Percentiles rank a stretch among this genome's conserved stretches.
Evolutionary conservation across 2,329 filamentous ascomycete genomes (phyloP).

Genomic region (Pestalotiopsis sp.): DNA sequence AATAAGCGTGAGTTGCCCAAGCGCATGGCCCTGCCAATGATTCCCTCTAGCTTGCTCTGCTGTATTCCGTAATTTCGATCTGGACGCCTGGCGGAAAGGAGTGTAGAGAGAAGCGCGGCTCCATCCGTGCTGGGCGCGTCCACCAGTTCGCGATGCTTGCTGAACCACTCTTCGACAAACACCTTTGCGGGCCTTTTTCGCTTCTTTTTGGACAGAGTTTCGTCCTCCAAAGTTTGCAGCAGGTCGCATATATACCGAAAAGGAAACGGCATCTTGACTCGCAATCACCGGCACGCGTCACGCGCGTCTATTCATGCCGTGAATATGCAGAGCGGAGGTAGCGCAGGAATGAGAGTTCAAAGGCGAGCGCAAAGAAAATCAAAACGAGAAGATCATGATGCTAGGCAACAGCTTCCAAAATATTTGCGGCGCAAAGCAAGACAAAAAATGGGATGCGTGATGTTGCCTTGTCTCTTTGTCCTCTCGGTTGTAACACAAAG

Average conservation of each 20-base stretch:
- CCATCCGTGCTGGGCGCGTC: slow-evolving; percentile 58
- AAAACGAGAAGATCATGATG: background rate
- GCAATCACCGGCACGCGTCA: background rate
- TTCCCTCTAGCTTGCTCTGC: slow-evolving; percentile 60
- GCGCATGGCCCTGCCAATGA: slow-evolving; percentile 68
- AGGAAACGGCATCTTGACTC: slow-evolving; percentile 51
- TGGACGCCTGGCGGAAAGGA: slow-evolving; percentile 75
- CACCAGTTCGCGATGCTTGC: slow-evolving; percentile 59
- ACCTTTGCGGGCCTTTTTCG: slow-evolving; percentile 31
- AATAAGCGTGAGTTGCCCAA: slow-evolving; percentile 63
- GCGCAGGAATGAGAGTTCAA: background rate
- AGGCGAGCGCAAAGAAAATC: background rate
- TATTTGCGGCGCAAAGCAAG: background rate
- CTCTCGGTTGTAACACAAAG: background rate
- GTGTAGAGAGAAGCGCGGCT: slow-evolving; percentile 70
- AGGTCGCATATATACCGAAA: slow-evolving; percentile 77
- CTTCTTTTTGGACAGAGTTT: slow-evolving; percentile 32
- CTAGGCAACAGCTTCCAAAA: background rate
- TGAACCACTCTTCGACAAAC: slow-evolving; percentile 69
- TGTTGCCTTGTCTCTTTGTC: slow-evolving; percentile 1
- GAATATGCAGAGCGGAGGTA: slow-evolving; percentile 1
- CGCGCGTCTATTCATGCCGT: background rate
- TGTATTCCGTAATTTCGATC: slow-evolving; percentile 80
- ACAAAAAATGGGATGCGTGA: background rate
- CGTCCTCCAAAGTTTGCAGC: slow-evolving; percentile 66